phyloP scores from a whole-genome alignment of 2,329 filamentous ascomycete genomes.

The Alternaria solani region DNA sequence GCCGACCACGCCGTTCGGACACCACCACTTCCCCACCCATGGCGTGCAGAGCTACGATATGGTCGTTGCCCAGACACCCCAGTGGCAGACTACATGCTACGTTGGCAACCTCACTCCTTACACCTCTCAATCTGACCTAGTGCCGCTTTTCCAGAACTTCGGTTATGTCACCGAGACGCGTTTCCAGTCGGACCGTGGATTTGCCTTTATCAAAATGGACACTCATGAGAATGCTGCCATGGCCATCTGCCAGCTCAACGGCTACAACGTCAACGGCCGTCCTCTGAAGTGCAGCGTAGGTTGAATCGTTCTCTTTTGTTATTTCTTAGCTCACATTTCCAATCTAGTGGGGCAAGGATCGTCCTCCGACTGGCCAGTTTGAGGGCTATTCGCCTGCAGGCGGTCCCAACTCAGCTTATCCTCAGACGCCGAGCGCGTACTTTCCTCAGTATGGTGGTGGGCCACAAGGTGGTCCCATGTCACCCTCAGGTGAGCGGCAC shows the following conservation, averaged over 20 bases:
- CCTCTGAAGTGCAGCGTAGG: slow-evolving; percentile 98
- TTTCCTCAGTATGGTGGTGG: slow-evolving; percentile 92
- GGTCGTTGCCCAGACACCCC: slow-evolving; percentile 91
- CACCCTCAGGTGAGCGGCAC: slow-evolving; percentile 61
- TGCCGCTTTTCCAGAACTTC: slow-evolving; percentile 99
- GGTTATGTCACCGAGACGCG: slow-evolving; percentile 96
- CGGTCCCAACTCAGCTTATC: slow-evolving; percentile 75
- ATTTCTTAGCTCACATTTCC: slow-evolving; percentile 42
- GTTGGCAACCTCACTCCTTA: slow-evolving; percentile 98
- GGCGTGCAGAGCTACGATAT: slow-evolving; percentile 98
- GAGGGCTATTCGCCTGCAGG: slow-evolving; percentile 85
- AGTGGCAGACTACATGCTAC: slow-evolving; percentile 98
- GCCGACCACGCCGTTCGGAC: slow-evolving; percentile 92
- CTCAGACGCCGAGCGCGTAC: slow-evolving; percentile 79
- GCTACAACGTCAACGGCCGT: slow-evolving; percentile 96
- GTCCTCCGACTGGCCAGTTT: slow-evolving; percentile 82
- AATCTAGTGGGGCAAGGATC: slow-evolving; percentile 95
- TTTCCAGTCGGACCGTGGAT: slow-evolving; percentile 96
- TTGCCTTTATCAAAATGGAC: slow-evolving; percentile 99
- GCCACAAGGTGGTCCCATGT: slow-evolving; percentile 63
- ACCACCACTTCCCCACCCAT: slow-evolving; percentile 97
- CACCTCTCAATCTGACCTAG: slow-evolving; percentile 93
- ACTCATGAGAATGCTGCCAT: slow-evolving; percentile 97
- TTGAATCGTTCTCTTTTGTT: slow-evolving; percentile 44
- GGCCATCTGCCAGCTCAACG: slow-evolving; percentile 97